Percentiles rank a stretch among this genome's conserved stretches.
phyloP scores from a whole-genome alignment of 371 early-diverging fungal species.

The Apophysomyces trapeziformis region DNA sequence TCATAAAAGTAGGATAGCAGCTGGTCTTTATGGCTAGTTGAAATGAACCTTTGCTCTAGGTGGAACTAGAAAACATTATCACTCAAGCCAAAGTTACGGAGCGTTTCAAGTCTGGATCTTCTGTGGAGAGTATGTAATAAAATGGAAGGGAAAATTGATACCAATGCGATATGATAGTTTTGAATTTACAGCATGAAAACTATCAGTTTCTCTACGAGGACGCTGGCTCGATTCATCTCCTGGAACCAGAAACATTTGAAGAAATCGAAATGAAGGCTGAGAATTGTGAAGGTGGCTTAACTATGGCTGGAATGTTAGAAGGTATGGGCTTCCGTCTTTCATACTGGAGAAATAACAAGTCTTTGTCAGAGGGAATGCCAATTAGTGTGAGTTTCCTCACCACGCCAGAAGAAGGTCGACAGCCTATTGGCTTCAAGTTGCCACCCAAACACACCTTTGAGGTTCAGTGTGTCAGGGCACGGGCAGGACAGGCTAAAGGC shows the following conservation, averaged over 20 bases:
- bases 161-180: constrained; percentile 28
- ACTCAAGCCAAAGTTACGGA: constrained; percentile 60
- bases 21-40: neutral
- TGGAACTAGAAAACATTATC: constrained; percentile 68
- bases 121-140: constrained; percentile 57
- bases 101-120: constrained; percentile 65
- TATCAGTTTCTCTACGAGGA: constrained; percentile 77
- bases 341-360: neutral
- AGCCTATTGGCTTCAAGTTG: constrained; percentile 47
- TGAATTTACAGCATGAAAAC: constrained; percentile 64
- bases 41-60: constrained; percentile 32
- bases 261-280: constrained; percentile 65
- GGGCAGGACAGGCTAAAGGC: constrained; percentile 74
- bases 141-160: neutral
- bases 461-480: constrained; percentile 42
- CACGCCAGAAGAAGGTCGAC: constrained; percentile 46
- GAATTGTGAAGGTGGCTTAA: constrained; percentile 63
- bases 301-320: constrained; percentile 44
- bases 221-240: constrained; percentile 62
- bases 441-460: constrained; percentile 46
- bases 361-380: constrained; percentile 47
- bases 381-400: constrained; percentile 49
- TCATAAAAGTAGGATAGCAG: constrained; percentile 42
- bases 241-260: constrained; percentile 75
- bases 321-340: constrained; percentile 23